A percentile compares a stretch with the other conserved stretches of the same genome.
Conservation (phyloP, 768 basidiomycete genomes). For the Hygrophorus russula region DNA sequence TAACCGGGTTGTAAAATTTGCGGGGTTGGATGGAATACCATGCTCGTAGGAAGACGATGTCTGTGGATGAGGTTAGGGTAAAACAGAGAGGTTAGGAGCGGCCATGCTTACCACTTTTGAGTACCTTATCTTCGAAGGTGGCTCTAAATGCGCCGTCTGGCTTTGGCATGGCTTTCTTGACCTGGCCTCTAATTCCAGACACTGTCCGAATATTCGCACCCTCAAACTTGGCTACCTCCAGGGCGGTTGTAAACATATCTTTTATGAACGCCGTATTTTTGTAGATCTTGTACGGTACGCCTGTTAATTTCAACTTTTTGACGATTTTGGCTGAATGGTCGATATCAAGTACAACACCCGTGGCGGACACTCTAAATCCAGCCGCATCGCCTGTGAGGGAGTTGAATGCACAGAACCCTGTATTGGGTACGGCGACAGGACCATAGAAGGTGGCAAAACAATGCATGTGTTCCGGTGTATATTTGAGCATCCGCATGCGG, state of each 20-base stretch:
- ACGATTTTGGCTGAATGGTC: slow-evolving; percentile 91
- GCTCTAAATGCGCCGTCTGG: slow-evolving; percentile 94
- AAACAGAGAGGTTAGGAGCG: slow-evolving; percentile 1
- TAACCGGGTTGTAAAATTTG: slow-evolving; percentile 95
- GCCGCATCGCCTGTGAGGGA: slow-evolving; percentile 52
- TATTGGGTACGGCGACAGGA: slow-evolving; percentile 84
- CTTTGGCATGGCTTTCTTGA: slow-evolving; percentile 92
- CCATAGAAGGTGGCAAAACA: slow-evolving; percentile 98
- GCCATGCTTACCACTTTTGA: slow-evolving; percentile 75
- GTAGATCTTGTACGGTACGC: slow-evolving; percentile 93
- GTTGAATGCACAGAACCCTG: slow-evolving; percentile 97
- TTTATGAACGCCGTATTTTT: slow-evolving; percentile 98
- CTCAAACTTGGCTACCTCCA: slow-evolving; percentile 98
- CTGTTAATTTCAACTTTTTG: slow-evolving; percentile 96
- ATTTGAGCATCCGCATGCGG: slow-evolving; percentile 98
- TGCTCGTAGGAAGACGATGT: slow-evolving; percentile 89
- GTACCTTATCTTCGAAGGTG: slow-evolving; percentile 95
- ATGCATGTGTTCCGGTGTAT: slow-evolving; percentile 99
- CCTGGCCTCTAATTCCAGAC: slow-evolving; percentile 90
- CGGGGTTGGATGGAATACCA: slow-evolving; percentile 96
- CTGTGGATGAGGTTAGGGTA: slow-evolving; percentile 25
- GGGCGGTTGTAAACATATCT: slow-evolving; percentile 90
- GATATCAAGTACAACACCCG: slow-evolving; percentile 89
- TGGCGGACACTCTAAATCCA: slow-evolving; percentile 85
- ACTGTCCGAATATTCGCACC: slow-evolving; percentile 95